Evolutionary conservation across 306 rosid species (phyloP).

Genomic region (Begonia loranthoides): DNA sequence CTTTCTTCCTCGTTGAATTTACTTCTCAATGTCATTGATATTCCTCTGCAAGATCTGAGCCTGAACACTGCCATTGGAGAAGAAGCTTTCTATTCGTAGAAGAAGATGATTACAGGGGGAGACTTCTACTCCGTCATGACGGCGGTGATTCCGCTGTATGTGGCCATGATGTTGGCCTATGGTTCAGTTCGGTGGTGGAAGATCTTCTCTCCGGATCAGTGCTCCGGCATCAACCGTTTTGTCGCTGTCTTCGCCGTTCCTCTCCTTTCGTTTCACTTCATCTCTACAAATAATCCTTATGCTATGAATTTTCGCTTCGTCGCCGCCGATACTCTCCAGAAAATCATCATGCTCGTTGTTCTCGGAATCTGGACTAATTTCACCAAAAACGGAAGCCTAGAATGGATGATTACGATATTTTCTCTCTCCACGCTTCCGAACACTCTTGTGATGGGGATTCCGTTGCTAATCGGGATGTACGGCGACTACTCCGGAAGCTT

Average conservation of each 20-base stretch:
- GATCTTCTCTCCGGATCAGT: conserved; percentile 14
- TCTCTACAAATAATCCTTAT: conserved; percentile 10
- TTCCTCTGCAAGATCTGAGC: background rate
- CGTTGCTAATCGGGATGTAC: conserved; percentile 11
- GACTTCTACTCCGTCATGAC: conserved; percentile 10
- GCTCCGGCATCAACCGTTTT: conserved; percentile 17
- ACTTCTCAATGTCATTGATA: background rate
- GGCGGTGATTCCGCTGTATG: conserved; percentile 15
- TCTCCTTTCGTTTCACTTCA: conserved; percentile 13
- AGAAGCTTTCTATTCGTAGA: background rate
- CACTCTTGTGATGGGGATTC: conserved; percentile 14
- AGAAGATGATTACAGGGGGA: conserved; percentile 9
- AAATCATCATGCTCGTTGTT: conserved; percentile 9
- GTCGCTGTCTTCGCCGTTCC: conserved; percentile 12
- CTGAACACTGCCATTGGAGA: background rate
- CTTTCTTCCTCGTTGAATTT: background rate
- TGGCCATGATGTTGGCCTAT: conserved; percentile 15
- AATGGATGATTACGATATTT: conserved; percentile 10
- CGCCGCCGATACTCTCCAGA: conserved; percentile 16
- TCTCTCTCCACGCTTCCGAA: conserved; percentile 14
- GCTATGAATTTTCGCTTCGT: conserved; percentile 12
- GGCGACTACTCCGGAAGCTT: conserved; percentile 11
- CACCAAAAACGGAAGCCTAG: conserved; percentile 9
- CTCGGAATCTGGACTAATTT: conserved; percentile 12
- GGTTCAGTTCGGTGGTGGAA: conserved; percentile 18